Percentiles rank a stretch among this genome's conserved stretches.
These are phyloP conservation scores for Pterocarpus macrocarpus DNA, from an alignment of 306 rosid species.

Conservation along the genomic window DNA sequence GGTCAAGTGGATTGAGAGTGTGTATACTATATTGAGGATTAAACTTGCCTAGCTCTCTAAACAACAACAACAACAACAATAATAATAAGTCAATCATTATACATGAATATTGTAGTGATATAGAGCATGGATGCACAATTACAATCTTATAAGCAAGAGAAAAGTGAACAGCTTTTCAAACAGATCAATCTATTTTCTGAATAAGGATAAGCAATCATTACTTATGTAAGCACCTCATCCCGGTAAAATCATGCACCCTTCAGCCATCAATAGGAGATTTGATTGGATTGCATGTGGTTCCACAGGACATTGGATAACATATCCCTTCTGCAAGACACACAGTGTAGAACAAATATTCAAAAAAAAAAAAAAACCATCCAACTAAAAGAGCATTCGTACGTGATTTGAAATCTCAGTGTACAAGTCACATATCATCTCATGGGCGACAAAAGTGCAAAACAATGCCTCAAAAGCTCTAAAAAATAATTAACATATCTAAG, in stretches of 20 bases:
- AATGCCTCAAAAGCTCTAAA: slow-evolving; percentile 4
- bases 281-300: slow-evolving; percentile 60
- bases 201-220: slow-evolving; percentile 32
- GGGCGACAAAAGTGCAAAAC: slow-evolving; percentile 19
- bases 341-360: slow-evolving; percentile 39
- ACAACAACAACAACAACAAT: background rate
- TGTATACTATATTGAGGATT: slow-evolving; percentile 3
- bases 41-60: slow-evolving; percentile 22
- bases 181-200: slow-evolving; percentile 14
- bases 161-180: slow-evolving; percentile 27
- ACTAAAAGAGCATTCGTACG: slow-evolving; percentile 8
- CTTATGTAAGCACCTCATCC: slow-evolving; percentile 58
- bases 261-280: slow-evolving; percentile 65
- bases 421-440: background rate
- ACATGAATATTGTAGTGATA: slow-evolving; percentile 21
- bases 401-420: slow-evolving; percentile 24
- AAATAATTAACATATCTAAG: background rate
- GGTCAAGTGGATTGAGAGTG: slow-evolving; percentile 26
- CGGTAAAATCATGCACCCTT: slow-evolving; percentile 59
- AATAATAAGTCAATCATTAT: background rate
- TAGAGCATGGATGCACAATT: slow-evolving; percentile 5
- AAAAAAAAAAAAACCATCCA: slow-evolving; percentile 37
- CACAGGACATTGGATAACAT: slow-evolving; percentile 61
- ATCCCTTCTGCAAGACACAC: slow-evolving; percentile 64
- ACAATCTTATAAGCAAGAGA: slow-evolving; percentile 31